Evolutionary conservation across 192 early-diverging fungal species (phyloP).

Genomic region (Coemansia sp.): DNA sequence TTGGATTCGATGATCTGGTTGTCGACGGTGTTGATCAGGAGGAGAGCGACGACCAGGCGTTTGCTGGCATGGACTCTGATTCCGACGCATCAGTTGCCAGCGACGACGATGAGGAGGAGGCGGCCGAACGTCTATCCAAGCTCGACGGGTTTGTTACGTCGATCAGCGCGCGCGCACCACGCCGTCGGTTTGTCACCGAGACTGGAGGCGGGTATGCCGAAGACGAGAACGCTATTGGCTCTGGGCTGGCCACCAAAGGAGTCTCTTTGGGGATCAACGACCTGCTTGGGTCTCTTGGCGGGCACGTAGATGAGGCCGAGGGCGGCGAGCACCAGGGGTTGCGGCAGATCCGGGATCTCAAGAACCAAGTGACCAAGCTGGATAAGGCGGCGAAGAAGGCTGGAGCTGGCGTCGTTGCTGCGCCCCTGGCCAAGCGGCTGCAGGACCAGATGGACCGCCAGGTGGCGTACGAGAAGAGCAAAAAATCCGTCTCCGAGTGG

Average conservation of each 20-base stretch:
- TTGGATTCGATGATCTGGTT: slow-evolving; percentile 32
- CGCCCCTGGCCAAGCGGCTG: slow-evolving; percentile 79
- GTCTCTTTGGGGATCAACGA: slow-evolving; percentile 76
- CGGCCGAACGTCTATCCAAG: slow-evolving; percentile 50
- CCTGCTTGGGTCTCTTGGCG: slow-evolving; percentile 69
- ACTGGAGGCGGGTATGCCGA: slow-evolving; percentile 31
- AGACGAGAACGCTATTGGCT: slow-evolving; percentile 45
- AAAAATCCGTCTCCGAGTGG: slow-evolving; percentile 86
- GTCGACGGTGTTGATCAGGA: slow-evolving; percentile 39
- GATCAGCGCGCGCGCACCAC: slow-evolving; percentile 68
- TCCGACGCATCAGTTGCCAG: slow-evolving; percentile 37
- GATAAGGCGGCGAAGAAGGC: slow-evolving; percentile 40
- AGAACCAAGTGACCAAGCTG: slow-evolving; percentile 34
- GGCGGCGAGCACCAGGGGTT: slow-evolving; percentile 42
- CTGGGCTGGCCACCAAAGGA: slow-evolving; percentile 43
- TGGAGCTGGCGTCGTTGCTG: slow-evolving; percentile 58
- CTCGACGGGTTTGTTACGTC: slow-evolving; percentile 62
- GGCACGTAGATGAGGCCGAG: slow-evolving; percentile 53
- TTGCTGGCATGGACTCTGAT: slow-evolving; percentile 44
- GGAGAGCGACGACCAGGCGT: slow-evolving; percentile 29
- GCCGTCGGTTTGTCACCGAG: slow-evolving; percentile 54
- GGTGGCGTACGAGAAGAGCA: slow-evolving; percentile 82
- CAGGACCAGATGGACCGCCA: slow-evolving; percentile 85
- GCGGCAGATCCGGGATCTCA: slow-evolving; percentile 36
- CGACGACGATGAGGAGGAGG: slow-evolving; percentile 41